phyloP scores from a whole-genome alignment of 2,329 filamentous ascomycete species.

The Fusarium nygamai region DNA sequence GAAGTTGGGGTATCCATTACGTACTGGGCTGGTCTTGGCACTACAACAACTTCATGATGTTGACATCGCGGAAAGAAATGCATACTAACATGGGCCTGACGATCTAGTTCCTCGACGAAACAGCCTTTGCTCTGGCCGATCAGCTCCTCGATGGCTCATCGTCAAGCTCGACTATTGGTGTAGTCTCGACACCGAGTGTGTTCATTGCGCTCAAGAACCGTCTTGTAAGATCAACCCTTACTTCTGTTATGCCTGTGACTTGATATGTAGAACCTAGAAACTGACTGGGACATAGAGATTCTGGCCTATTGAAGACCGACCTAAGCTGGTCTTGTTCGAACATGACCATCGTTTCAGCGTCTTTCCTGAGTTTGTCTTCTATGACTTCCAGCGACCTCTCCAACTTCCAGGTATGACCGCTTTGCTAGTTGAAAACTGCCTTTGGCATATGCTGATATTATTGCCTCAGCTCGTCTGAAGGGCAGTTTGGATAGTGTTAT shows the following conservation, averaged over 20 bases:
- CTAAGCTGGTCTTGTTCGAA: constrained; percentile 74
- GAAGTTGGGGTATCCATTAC: constrained; percentile 34
- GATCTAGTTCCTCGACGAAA: constrained; percentile 74
- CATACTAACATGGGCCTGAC: constrained; percentile 12
- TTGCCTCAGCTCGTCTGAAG: constrained; percentile 62
- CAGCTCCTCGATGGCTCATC: constrained; percentile 72
- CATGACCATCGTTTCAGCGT: constrained; percentile 78
- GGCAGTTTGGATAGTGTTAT: constrained; percentile 75
- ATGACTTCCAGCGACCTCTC: constrained; percentile 77
- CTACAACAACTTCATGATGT: constrained; percentile 38
- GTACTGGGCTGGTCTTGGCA: constrained; percentile 28
- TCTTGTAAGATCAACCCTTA: constrained; percentile 50
- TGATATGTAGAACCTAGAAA: not conserved
- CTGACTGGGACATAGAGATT: constrained; percentile 32
- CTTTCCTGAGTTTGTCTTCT: constrained; percentile 78
- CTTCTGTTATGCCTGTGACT: not conserved
- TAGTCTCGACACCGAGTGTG: constrained; percentile 79
- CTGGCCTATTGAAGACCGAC: constrained; percentile 47
- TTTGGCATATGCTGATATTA: not conserved
- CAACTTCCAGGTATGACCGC: constrained; percentile 64
- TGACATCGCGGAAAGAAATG: not conserved
- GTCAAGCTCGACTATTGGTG: constrained; percentile 67
- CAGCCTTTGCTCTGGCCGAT: constrained; percentile 69
- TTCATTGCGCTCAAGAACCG: constrained; percentile 81
- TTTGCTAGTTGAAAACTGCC: not conserved